Conservation (phyloP, 805 yeast genomes). For the Candida easanensis region DNA sequence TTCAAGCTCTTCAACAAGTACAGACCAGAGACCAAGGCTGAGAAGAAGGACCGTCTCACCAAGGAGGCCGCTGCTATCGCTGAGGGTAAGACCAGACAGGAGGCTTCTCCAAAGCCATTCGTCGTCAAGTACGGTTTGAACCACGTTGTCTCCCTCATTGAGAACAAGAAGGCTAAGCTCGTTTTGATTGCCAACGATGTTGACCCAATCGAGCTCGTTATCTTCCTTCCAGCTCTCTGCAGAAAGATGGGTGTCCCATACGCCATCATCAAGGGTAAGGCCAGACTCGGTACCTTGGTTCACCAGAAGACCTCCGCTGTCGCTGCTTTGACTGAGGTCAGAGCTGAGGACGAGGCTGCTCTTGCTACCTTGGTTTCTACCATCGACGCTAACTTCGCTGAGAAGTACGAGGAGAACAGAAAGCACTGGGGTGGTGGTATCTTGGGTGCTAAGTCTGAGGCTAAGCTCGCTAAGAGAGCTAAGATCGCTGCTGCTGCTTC, state of each 20-base stretch:
- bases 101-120: conserved; percentile 94
- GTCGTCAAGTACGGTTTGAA: conserved; percentile 97
- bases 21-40: conserved; percentile 96
- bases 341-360: conserved; percentile 91
- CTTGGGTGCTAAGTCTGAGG: conserved; percentile 92
- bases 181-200: conserved; percentile 98
- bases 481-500: conserved; percentile 16
- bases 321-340: conserved; percentile 95
- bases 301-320: conserved; percentile 98
- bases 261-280: conserved; percentile 98
- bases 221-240: conserved; percentile 97
- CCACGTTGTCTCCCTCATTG: conserved; percentile 96
- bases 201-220: conserved; percentile 97
- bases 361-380: conserved; percentile 91
- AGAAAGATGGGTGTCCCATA: conserved; percentile 99
- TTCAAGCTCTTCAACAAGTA: conserved; percentile 98
- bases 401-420: conserved; percentile 93
- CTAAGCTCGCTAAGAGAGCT: conserved; percentile 50
- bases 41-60: conserved; percentile 98
- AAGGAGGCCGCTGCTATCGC: conserved; percentile 99
- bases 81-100: conserved; percentile 96
- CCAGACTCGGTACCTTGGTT: conserved; percentile 95
- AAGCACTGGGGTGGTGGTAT: conserved; percentile 99
- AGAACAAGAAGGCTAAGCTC: conserved; percentile 97
- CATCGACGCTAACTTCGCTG: conserved; percentile 88